These are phyloP conservation scores for slime mould (Dictyostelium discoideum) DNA, from an alignment of 78 protist genomes.

Conservation along the genomic window DNA sequence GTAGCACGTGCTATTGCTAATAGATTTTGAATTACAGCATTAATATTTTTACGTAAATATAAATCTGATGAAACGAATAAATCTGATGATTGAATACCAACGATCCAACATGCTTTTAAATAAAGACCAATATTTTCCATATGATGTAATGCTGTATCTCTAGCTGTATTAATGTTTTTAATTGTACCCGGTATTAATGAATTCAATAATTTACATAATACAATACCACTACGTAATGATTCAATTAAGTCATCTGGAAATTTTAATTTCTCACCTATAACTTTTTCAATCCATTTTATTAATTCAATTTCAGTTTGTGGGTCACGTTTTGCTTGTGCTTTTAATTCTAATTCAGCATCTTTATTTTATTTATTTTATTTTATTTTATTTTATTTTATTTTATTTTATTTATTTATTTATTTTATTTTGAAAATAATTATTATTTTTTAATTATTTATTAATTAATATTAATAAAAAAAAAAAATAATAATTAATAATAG, in stretches of 20 bases:
- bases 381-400: too few species aligned
- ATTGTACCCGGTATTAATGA: constrained; percentile 57
- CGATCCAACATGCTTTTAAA: constrained; percentile 79
- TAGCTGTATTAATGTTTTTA: constrained; percentile 27
- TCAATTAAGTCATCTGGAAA: constrained; percentile 66
- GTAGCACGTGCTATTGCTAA: constrained; percentile 35
- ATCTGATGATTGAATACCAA: constrained; percentile 62
- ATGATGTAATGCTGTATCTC: constrained; percentile 38
- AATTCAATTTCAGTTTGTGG: constrained; percentile 33
- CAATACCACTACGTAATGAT: constrained; percentile 43
- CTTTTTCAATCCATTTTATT: constrained; percentile 53
- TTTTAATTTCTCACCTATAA: constrained; percentile 23
- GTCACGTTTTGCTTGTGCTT: constrained; percentile 66
- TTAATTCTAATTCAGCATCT: constrained; percentile 75
- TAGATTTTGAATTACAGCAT: constrained; percentile 46
- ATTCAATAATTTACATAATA: constrained; percentile 57
- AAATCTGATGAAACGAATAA: constrained; percentile 48
- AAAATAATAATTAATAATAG: too few species aligned
- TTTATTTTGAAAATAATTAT: too few species aligned
- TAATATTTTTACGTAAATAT: not conserved
- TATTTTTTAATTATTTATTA: too few species aligned
- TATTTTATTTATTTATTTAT: too few species aligned
- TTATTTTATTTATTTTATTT: too few species aligned
- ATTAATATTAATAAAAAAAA: too few species aligned
- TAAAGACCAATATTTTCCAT: constrained; percentile 69